A percentile compares a stretch with the other conserved stretches of the same genome.
These are phyloP conservation scores for Gentiana straminea DNA, from an alignment of 257 asterid species.

Conservation along the genomic window DNA sequence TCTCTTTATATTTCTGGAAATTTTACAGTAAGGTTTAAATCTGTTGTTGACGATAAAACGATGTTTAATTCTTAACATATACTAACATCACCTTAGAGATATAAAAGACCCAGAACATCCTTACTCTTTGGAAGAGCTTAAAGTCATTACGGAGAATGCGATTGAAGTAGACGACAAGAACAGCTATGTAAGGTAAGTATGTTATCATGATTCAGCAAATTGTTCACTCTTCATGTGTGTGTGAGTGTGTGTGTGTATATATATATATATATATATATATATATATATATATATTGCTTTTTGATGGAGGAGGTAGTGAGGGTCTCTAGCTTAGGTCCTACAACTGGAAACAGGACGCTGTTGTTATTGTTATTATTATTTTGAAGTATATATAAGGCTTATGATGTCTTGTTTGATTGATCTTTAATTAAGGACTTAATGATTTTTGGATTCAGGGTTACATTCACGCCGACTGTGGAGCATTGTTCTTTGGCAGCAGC, in stretches of 20 bases:
- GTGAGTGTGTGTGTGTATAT: background rate
- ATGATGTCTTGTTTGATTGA: background rate
- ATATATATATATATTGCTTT: too few relatives aligned
- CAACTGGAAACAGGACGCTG: too few relatives aligned
- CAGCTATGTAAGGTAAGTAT: conserved; percentile 58
- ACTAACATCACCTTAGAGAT: conserved; percentile 84
- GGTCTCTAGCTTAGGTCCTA: too few relatives aligned
- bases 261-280: background rate
- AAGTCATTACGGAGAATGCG: conserved; percentile 83
- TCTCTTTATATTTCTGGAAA: background rate
- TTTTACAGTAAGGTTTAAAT: too few relatives aligned
- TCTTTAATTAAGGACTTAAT: conserved; percentile 7
- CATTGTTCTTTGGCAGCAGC: conserved; percentile 93
- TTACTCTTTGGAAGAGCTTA: conserved; percentile 84
- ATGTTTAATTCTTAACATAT: conserved; percentile 45
- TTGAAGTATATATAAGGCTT: background rate
- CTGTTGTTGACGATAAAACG: too few relatives aligned
- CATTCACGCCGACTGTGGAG: conserved; percentile 95
- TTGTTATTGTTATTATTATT: too few relatives aligned
- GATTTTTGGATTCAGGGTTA: conserved; percentile 39
- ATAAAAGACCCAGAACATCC: conserved; percentile 98
- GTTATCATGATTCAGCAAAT: background rate
- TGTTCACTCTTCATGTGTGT: too few relatives aligned
- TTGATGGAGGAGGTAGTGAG: too few relatives aligned
- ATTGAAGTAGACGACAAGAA: conserved; percentile 69